Base-by-base conservation (phyloP, 1,139 yeast genomes). In the Hemisphaericaspora xylofermentans region DNA sequence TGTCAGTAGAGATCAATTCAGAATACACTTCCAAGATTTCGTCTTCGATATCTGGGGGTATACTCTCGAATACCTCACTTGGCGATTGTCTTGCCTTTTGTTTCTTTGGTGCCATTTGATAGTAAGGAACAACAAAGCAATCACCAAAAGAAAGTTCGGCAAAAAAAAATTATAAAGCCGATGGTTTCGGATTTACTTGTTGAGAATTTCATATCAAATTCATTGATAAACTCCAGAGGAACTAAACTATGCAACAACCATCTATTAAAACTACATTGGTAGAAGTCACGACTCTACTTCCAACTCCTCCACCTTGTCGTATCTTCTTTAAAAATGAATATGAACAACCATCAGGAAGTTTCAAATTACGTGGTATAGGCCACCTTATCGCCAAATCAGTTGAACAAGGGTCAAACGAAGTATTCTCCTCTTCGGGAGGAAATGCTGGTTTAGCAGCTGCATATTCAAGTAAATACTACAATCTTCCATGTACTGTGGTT, bases 391-490 rank as follows among this genome's bases (percentile, higher is more conserved):
- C 49, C 5, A 39, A 42, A 15, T 52, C 58, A 7, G 53, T 67
- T 10, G 38, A 41, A 4, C 45, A 47, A 13, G 41, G 31, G 4
- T 40, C 40, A n/a, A 52, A 48, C 7, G 54, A 54, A 6, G 65
- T 68, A 5, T 68, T 61, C 45, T 68, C 72, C n/a, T 65, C 73
- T 3, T 63, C 71, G 35, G 76, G 75, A 6, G 76, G 75, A 5
- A 70, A 70, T 48, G 76, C 76, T n/a, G 76, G 75, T 0, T 53
- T 70, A 35, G 74, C 75, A 10, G 76, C 74, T 9, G 76, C 74
- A 2, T 69, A 64, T 43, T 60, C 65, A 41, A 59, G 68, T 2
- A 46, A 51, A 21, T 52, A 49, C 43, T 65, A 56, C 44, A 42
- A 48, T 2, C 53, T 67, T 3, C 45, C 50, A 30, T 68, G 76